Evolutionary conservation across 78 protist genomes (phyloP).

Genomic region (Cavenderia fasciculata): DNA sequence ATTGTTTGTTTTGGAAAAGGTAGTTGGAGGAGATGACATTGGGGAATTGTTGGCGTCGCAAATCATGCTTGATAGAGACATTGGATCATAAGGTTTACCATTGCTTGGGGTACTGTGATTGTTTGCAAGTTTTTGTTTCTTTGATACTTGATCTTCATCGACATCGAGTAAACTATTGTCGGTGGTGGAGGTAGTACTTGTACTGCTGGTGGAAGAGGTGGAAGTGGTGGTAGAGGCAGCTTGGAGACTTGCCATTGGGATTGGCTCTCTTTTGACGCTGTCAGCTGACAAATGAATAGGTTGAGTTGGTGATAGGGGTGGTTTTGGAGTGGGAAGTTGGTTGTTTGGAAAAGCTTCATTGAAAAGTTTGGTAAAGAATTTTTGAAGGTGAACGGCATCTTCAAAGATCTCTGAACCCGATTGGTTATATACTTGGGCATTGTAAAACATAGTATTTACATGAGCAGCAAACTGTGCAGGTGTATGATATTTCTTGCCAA

Average conservation of each 20-base stretch:
- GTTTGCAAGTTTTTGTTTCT: neutral
- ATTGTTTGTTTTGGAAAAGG: neutral
- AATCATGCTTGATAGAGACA: slow-evolving; percentile 53
- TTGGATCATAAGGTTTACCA: slow-evolving; percentile 9
- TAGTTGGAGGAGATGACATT: neutral
- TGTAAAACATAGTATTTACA: slow-evolving; percentile 58
- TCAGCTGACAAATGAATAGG: neutral
- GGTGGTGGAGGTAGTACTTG: neutral
- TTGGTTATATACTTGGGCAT: slow-evolving; percentile 65
- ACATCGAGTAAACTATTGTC: neutral
- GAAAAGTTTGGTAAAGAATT: slow-evolving; percentile 39
- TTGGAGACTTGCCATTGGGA: neutral
- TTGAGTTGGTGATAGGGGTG: slow-evolving; percentile 46
- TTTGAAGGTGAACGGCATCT: slow-evolving; percentile 64
- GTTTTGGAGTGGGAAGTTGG: slow-evolving; percentile 48
- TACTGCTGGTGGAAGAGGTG: neutral
- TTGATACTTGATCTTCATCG: neutral
- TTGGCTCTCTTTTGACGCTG: neutral
- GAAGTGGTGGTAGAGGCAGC: slow-evolving; percentile 5
- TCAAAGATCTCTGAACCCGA: slow-evolving; percentile 62
- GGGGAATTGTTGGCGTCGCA: slow-evolving; percentile 14
- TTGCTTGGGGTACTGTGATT: neutral
- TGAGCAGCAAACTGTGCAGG: slow-evolving; percentile 47
- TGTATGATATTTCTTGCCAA: slow-evolving; percentile 2
- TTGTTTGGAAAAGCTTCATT: slow-evolving; percentile 35